Conservation (phyloP, 768 basidiomycete genomes). For the Neoboletus subvelutipes region DNA sequence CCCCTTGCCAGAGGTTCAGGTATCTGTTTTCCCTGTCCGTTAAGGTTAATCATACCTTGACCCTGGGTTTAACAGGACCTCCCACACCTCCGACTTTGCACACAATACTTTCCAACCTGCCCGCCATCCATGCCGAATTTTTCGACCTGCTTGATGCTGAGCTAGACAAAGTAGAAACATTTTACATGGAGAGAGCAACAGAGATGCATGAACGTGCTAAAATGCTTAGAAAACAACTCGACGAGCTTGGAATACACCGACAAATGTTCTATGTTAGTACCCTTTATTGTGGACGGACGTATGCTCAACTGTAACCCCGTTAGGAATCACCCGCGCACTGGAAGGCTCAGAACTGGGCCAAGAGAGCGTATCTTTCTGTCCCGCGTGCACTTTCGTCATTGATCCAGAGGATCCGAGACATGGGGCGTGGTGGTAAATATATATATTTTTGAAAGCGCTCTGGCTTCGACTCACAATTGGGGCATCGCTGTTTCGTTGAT, state of each 20-base stretch:
- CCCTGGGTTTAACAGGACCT: slow-evolving; percentile 8
- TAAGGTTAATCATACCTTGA: not conserved
- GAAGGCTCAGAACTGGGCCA: slow-evolving; percentile 11
- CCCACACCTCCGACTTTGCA: slow-evolving; percentile 37
- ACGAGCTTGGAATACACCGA: slow-evolving; percentile 71
- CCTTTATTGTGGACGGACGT: slow-evolving; percentile 1
- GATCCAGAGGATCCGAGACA: not conserved
- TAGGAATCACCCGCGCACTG: slow-evolving; percentile 18
- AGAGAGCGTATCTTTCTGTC: slow-evolving; percentile 9
- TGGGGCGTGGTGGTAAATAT: slow-evolving; percentile 1
- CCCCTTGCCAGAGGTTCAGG: slow-evolving; percentile 11
- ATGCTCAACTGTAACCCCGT: not conserved
- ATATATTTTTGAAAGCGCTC: not conserved
- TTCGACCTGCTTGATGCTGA: slow-evolving; percentile 76
- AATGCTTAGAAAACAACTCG: slow-evolving; percentile 63
- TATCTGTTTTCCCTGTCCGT: not conserved
- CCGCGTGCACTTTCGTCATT: slow-evolving; percentile 4
- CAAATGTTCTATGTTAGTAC: slow-evolving; percentile 52
- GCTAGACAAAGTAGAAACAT: slow-evolving; percentile 80
- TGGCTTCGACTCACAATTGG: not conserved
- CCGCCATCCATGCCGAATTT: slow-evolving; percentile 65
- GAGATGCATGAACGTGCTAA: slow-evolving; percentile 52
- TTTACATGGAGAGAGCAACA: slow-evolving; percentile 72
- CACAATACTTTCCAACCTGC: slow-evolving; percentile 53
- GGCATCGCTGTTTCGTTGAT: not conserved